phyloP scores from a whole-genome alignment of 2,329 filamentous ascomycete genomes.

The Xylariomycetidae sp. region DNA sequence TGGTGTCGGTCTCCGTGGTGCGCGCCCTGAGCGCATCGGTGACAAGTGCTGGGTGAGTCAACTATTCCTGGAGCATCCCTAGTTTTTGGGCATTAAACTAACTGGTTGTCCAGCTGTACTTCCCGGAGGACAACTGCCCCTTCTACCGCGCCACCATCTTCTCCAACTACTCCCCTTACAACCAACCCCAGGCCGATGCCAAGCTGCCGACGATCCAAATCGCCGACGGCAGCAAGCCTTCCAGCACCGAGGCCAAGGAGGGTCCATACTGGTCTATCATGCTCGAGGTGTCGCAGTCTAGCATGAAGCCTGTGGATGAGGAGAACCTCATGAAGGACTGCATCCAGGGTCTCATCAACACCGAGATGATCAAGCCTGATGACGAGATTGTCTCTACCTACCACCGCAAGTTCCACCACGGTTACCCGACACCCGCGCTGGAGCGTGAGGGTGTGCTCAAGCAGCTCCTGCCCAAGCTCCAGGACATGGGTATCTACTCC shows the following conservation, averaged over 20 bases:
- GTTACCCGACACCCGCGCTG: slow-evolving; percentile 90
- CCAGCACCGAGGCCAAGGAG: slow-evolving; percentile 65
- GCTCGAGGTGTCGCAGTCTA: slow-evolving; percentile 95
- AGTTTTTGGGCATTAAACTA: slow-evolving; percentile 5
- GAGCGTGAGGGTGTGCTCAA: slow-evolving; percentile 94
- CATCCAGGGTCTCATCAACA: slow-evolving; percentile 96
- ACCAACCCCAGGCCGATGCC: slow-evolving; percentile 77
- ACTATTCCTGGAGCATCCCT: not conserved
- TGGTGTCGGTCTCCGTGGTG: slow-evolving; percentile 88
- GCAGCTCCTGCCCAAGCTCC: slow-evolving; percentile 85
- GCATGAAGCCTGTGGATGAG: slow-evolving; percentile 87
- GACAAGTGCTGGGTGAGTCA: slow-evolving; percentile 95
- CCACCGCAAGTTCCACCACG: slow-evolving; percentile 96
- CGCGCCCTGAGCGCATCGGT: slow-evolving; percentile 88
- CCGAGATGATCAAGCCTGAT: slow-evolving; percentile 82
- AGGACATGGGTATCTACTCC: slow-evolving; percentile 86
- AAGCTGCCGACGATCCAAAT: slow-evolving; percentile 85
- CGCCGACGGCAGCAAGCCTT: slow-evolving; percentile 77
- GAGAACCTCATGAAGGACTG: slow-evolving; percentile 80
- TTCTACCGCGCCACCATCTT: slow-evolving; percentile 99
- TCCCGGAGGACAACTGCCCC: slow-evolving; percentile 96
- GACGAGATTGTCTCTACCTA: slow-evolving; percentile 98
- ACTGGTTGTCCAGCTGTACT: slow-evolving; percentile 64
- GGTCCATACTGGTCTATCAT: slow-evolving; percentile 99
- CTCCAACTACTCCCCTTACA: slow-evolving; percentile 99